Base-by-base conservation (phyloP, 2,329 filamentous ascomycete species). In the Diplodia scrobiculata region DNA sequence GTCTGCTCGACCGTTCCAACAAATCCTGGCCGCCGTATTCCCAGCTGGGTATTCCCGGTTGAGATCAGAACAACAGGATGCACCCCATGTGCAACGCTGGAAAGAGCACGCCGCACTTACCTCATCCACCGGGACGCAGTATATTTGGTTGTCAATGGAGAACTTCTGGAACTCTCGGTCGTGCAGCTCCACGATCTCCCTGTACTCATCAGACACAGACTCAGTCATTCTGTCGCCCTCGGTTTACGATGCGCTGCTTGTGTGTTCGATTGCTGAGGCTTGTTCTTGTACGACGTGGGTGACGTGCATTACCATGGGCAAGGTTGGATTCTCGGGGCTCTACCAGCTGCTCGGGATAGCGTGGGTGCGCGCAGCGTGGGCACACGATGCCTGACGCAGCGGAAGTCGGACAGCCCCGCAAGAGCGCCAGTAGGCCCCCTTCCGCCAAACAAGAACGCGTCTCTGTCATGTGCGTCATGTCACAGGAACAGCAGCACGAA, bases 111-210 rank as follows among this genome's bases (percentile, higher is more conserved):
- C 34, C 54, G 55, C 3, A 73, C 73, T 21, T 70, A 74, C 73
- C 64, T 73, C 70, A 67, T 75, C 76, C 47, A 78, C 74, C 5
- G 77, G 77, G 11, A 77, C 76, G 59, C 74, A 76, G 68, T 79
- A 79, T 69, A 79, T 75, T 34, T 68, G 65, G 32, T 75, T 71
- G 59, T 78, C 73, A 48, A 79, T 69, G 11, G 77, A 79, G 51
- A 71, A 71, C 54, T 74, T 76, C 67, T 79, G 77, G 68, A 78
- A 79, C 9, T 74, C 66, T 38, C 77, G 72, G n/a, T 77, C 77
- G 63, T 77, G 72, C 50, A 78, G 70, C 48, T 70, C 71, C 36
- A 78, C 73, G 67, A 68, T 70, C 52, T 67, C 67, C 32, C 21
- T 66, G 52, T 63, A 66, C 53, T 66, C 63, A 17, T 62, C 48